Base-by-base conservation (phyloP, 2,329 filamentous ascomycete species). In the Xylaria sp. region DNA sequence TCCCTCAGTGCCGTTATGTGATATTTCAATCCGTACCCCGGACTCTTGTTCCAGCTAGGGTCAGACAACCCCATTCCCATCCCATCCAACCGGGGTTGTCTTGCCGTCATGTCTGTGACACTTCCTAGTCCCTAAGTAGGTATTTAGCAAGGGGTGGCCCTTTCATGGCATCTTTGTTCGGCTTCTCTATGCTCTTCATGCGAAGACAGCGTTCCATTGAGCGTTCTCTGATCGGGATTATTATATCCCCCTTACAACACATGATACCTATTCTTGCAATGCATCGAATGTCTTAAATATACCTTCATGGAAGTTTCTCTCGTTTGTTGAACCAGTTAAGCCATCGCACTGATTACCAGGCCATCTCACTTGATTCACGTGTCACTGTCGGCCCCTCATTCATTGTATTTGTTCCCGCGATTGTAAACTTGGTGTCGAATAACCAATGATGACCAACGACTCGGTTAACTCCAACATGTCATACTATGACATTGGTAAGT, bases 401-500 rank as follows among this genome's bases (percentile, higher is more conserved):
- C 42, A 7, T 13, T 47, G 10, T 51, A 34, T 11, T 59, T 19
- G n/a, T 9, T 55, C 18, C 8, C 48, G 9, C 7, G 18, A 30
- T 18, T 35, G 39, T 61, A 63, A 44, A 34, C 9, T 4, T 42
- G 39, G 44, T 19, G 50, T 46, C n/a, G 37, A 52, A 52, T 19
- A 30, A 30, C 11, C 23, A 34, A 54, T 44, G 34, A 71, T 71
- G 69, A 66, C 69, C 57, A 64, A 58, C 11, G 63, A 57, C 49
- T 60, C 66, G 6, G 59, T 66, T 48, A 54, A 54, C 49, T 34
- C 62, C 37, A 39, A 55, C 18, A 53, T 65, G 11, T 48, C 63
- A 16, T 69, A 73, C 64, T 79, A 79, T 74, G 78, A 79, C 63
- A 78, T 80, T 63, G 77, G 78, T 79, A 72, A 49, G 59, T 70